Evolutionary conservation across 495 filamentous ascomycete genomes (phyloP).

Genomic region (Pyrenula aspistea): DNA sequence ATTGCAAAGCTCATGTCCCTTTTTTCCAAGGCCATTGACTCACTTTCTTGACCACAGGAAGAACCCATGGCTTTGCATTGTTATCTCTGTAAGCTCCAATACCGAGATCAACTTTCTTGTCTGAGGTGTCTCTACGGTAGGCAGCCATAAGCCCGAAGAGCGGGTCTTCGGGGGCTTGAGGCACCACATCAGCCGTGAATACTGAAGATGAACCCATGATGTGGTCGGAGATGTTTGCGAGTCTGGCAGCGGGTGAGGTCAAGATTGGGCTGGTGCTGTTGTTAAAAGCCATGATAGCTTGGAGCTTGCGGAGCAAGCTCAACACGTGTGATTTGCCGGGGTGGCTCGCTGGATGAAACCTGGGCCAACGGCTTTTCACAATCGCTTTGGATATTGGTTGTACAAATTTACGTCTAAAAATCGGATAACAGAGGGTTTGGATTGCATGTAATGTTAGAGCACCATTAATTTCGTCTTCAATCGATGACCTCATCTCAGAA

Average conservation of each 20-base stretch:
- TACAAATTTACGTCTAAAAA: too few species aligned
- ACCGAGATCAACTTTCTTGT: slow-evolving; percentile 88
- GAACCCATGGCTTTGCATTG: slow-evolving; percentile 94
- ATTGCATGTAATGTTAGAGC: too few species aligned
- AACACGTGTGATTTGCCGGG: neutral
- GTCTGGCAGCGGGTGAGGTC: slow-evolving; percentile 12
- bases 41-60: slow-evolving; percentile 95
- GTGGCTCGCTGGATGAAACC: too few species aligned
- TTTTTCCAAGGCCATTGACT: slow-evolving; percentile 3
- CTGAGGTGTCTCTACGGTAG: slow-evolving; percentile 69
- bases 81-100: slow-evolving; percentile 95
- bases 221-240: slow-evolving; percentile 28
- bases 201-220: slow-evolving; percentile 44
- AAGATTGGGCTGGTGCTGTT: neutral
- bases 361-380: too few species aligned
- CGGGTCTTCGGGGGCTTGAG: slow-evolving; percentile 88
- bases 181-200: slow-evolving; percentile 69
- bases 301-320: neutral
- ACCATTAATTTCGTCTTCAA: too few species aligned
- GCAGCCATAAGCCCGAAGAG: slow-evolving; percentile 89
- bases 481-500: too few species aligned
- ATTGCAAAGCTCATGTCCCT: neutral
- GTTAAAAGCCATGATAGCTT: neutral
- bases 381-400: too few species aligned
- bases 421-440: too few species aligned